Evolutionary conservation across 495 filamentous ascomycete genomes (phyloP).

Genomic region (Melanomma pulvis-pyrius): DNA sequence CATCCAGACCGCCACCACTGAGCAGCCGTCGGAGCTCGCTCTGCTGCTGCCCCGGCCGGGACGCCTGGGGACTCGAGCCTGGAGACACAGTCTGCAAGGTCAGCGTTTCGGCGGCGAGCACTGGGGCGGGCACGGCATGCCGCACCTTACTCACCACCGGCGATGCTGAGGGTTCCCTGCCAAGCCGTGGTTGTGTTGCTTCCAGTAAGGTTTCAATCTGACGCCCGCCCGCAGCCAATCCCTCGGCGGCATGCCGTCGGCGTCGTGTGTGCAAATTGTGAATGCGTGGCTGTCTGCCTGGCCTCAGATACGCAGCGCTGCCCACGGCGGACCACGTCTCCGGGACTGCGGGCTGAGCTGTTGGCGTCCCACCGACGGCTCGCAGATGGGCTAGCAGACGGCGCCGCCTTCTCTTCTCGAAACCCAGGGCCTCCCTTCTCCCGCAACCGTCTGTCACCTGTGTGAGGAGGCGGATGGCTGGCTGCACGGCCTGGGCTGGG

Average conservation of each 20-base stretch:
- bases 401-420: conserved; percentile 14
- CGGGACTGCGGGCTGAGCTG: conserved; percentile 19
- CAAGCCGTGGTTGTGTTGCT: background rate
- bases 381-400: conserved; percentile 15
- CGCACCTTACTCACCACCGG: background rate
- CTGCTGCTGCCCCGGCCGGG: background rate
- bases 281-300: background rate
- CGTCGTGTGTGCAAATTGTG: conserved; percentile 13
- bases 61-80: background rate
- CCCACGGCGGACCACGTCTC: conserved; percentile 17
- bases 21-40: background rate
- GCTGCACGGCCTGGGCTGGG: conserved; percentile 4
- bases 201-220: conserved; percentile 29
- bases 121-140: background rate
- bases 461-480: conserved; percentile 13
- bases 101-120: conserved; percentile 12
- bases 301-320: conserved; percentile 4
- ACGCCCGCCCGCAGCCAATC: conserved; percentile 2
- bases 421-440: conserved; percentile 6
- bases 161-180: background rate
- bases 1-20: background rate
- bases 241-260: conserved; percentile 22
- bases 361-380: background rate
- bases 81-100: background rate
- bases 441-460: conserved; percentile 29